Evolutionary conservation across 129 eudicot genomes (phyloP), one percentile per base, ranked within the genome.

Genomic region (Deinandra increscens): DNA sequence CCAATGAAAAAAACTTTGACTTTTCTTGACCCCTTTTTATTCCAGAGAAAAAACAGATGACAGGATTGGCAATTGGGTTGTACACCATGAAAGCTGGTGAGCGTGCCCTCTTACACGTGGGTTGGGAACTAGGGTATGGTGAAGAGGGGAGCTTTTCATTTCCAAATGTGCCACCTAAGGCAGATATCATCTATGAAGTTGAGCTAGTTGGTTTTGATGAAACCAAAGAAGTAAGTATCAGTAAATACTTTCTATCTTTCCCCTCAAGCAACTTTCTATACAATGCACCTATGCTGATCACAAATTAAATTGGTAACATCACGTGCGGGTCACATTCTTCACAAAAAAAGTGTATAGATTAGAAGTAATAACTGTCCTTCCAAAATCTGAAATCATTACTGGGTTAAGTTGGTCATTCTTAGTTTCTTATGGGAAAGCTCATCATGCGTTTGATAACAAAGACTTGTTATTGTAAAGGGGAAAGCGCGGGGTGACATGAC

Each of bases 401-500:
- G 20, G 43, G 53, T 72, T 71, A 14, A 39, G n/a, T 6, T 53
- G 34, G 61, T 15, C 34, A 6, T 58, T 58, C 63, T 26, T 26
- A 26, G 3, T 26, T 26, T 26, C 31, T 58, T 58, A 15, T 50
- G 56, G 6, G 26, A 18, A 17, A 50, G 11, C 56, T 50, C 23
- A 17, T 49, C 56, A 17, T 49, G 6, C 17, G 22, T 49, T 49
- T 17, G 56, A 6, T 49, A 15, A 50, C 22, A 59, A 71, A 34
- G 18, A 49, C 15, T 5, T 23, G 12, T 66, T 1, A 58, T 36
- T 70, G 48, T 60, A 37, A 60, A 93, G 99, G 99, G 99, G 13
- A 93, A 89, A 87, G 84, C 97, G 41, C 95, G 97, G 20, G 73
- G 92, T 70, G 99, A 89, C 72, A 93, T 93, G 99, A 93, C 99